Conservation (phyloP, 2,329 filamentous ascomycete species). For the Hypocreales sp. region DNA sequence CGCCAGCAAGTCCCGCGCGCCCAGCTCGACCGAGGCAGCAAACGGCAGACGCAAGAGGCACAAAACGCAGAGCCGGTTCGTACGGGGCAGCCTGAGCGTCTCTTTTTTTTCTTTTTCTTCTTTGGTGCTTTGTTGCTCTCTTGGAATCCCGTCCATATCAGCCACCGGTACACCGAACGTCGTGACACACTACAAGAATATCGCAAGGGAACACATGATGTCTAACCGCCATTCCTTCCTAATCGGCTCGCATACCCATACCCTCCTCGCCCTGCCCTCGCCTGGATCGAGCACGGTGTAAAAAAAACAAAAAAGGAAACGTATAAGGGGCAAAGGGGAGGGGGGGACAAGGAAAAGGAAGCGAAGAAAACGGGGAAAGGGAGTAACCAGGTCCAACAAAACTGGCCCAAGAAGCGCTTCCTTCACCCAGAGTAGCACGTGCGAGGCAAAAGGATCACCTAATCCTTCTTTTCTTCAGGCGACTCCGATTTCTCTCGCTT, state of each 20-base stretch:
- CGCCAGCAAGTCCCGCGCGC: too few relatives aligned
- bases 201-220: slow-evolving; percentile 6
- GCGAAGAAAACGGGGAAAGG: not conserved
- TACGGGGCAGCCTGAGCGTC: slow-evolving; percentile 1
- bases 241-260: slow-evolving; percentile 1
- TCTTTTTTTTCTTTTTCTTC: too few relatives aligned
- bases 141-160: slow-evolving; percentile 6
- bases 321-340: not conserved
- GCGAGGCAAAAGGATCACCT: slow-evolving; percentile 12
- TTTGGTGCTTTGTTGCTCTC: too few relatives aligned
- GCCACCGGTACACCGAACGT: slow-evolving; percentile 7
- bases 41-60: too few relatives aligned
- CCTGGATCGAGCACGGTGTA: slow-evolving; percentile 1
- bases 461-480: slow-evolving; percentile 20
- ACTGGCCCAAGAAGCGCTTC: not conserved
- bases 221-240: slow-evolving; percentile 6
- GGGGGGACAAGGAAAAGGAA: not conserved
- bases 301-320: slow-evolving; percentile 2
- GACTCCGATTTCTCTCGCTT: slow-evolving; percentile 10
- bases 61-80: too few relatives aligned
- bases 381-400: not conserved
- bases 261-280: slow-evolving; percentile 1
- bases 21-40: too few relatives aligned
- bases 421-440: slow-evolving; percentile 5
- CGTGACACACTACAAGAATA: slow-evolving; percentile 3